Percentiles rank a stretch among this genome's conserved stretches.
These are phyloP conservation scores for Colletotrichum graminicola DNA, from an alignment of 2,329 filamentous ascomycete genomes.

Conservation along the genomic window DNA sequence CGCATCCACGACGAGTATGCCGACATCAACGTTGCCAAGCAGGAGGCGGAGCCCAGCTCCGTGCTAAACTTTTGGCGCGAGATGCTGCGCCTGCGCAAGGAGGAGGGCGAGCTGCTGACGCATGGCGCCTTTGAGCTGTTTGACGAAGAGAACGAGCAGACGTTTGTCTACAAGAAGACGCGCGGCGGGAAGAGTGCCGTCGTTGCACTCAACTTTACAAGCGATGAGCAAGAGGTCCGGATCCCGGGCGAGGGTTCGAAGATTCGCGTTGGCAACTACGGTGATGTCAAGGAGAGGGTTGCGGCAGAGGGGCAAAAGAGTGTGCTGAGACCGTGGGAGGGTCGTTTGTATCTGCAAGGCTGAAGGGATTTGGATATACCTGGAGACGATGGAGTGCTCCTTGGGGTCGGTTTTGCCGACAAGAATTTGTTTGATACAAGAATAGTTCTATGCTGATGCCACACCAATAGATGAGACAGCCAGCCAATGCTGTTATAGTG, in stretches of 20 bases:
- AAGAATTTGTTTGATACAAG: not conserved
- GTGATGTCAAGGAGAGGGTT: slow-evolving; percentile 43
- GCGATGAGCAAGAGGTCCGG: slow-evolving; percentile 47
- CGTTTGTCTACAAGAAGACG: slow-evolving; percentile 60
- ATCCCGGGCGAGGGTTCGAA: slow-evolving; percentile 41
- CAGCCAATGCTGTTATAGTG: not conserved
- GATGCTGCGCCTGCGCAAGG: slow-evolving; percentile 66
- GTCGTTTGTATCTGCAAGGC: slow-evolving; percentile 48
- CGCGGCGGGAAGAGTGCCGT: slow-evolving; percentile 47
- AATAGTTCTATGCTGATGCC: not conserved
- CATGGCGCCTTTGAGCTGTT: slow-evolving; percentile 69
- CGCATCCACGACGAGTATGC: slow-evolving; percentile 68
- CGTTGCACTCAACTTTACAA: slow-evolving; percentile 55
- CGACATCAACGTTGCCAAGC: slow-evolving; percentile 67
- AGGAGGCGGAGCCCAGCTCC: slow-evolving; percentile 57
- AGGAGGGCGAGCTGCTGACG: slow-evolving; percentile 69
- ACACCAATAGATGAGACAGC: not conserved
- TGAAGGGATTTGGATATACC: slow-evolving; percentile 13
- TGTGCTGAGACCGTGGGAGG: slow-evolving; percentile 52
- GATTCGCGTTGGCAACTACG: slow-evolving; percentile 50
- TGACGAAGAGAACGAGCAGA: slow-evolving; percentile 59
- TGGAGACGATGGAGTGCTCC: not conserved
- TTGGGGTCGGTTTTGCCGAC: too few relatives aligned
- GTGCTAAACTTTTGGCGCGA: slow-evolving; percentile 73
- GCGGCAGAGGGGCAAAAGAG: slow-evolving; percentile 32